A percentile compares a stretch with the other conserved stretches of the same genome.
These are phyloP conservation scores for Piper longum DNA, from an alignment of 164 flowering plant genomes.

Conservation along the genomic window DNA sequence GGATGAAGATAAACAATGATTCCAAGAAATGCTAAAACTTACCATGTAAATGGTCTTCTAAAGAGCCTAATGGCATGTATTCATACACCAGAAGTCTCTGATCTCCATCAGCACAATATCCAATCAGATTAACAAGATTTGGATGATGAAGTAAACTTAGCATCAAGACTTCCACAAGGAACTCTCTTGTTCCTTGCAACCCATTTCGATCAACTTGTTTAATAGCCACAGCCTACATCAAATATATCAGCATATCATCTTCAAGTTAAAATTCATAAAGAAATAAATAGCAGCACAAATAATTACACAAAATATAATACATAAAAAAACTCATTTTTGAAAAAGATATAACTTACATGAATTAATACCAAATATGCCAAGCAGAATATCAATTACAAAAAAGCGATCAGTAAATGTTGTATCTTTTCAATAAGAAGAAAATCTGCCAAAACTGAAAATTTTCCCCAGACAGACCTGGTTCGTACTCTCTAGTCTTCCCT, in stretches of 20 bases:
- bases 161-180: constrained; percentile 61
- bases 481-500: too few relatives aligned
- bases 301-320: neutral
- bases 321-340: neutral
- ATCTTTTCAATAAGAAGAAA: too few relatives aligned
- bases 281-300: neutral
- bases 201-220: constrained; percentile 78
- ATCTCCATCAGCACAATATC: too few relatives aligned
- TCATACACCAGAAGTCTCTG: too few relatives aligned
- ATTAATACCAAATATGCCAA: neutral
- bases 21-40: constrained; percentile 1
- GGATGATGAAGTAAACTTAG: constrained; percentile 56
- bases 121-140: constrained; percentile 21
- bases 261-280: too few relatives aligned
- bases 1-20: too few relatives aligned
- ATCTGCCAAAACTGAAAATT: neutral
- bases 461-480: constrained; percentile 26
- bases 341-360: neutral
- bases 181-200: constrained; percentile 63
- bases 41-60: constrained; percentile 81
- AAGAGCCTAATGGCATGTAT: constrained; percentile 31
- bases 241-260: neutral
- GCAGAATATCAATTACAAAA: too few relatives aligned
- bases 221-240: constrained; percentile 64
- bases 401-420: too few relatives aligned